These are phyloP conservation scores for Neltuma alba DNA, from an alignment of 306 rosid genomes.

Conservation along the genomic window DNA sequence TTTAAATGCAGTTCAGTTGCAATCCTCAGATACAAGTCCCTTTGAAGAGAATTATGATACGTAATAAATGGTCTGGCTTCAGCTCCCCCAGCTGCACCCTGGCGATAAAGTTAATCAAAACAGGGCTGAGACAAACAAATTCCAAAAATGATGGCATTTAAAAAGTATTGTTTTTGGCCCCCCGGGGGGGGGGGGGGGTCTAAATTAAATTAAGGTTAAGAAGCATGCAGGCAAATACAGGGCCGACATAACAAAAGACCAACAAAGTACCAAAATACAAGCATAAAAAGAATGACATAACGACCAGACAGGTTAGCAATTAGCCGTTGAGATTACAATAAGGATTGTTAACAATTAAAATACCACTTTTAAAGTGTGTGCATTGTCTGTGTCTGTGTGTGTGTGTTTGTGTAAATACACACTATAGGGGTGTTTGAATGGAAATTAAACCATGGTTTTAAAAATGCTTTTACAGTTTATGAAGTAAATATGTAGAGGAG, in stretches of 20 bases:
- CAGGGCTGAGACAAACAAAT: background rate
- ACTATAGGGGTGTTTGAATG: too few species aligned
- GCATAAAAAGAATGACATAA: background rate
- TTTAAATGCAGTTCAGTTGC: slow-evolving; percentile 96
- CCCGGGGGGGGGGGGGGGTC: too few species aligned
- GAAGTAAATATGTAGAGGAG: too few species aligned
- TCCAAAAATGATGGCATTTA: background rate
- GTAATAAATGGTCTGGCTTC: slow-evolving; percentile 99
- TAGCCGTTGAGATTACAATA: background rate
- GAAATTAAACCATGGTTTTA: too few species aligned
- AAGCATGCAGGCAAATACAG: background rate
- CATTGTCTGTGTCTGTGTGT: background rate
- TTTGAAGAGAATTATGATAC: slow-evolving; percentile 87
- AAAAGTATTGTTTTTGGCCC: background rate
- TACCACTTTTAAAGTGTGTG: background rate
- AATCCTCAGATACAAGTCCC: slow-evolving; percentile 94
- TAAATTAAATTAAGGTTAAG: background rate
- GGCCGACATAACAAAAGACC: background rate
- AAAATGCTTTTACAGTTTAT: too few species aligned
- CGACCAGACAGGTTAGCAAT: background rate
- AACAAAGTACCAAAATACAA: background rate
- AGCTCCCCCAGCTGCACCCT: slow-evolving; percentile 99
- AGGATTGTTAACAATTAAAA: background rate
- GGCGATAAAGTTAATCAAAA: slow-evolving; percentile 50
- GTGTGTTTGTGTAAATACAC: background rate